Base-by-base conservation (phyloP, 78 protist species). In the Dictyostelium purpureum region DNA sequence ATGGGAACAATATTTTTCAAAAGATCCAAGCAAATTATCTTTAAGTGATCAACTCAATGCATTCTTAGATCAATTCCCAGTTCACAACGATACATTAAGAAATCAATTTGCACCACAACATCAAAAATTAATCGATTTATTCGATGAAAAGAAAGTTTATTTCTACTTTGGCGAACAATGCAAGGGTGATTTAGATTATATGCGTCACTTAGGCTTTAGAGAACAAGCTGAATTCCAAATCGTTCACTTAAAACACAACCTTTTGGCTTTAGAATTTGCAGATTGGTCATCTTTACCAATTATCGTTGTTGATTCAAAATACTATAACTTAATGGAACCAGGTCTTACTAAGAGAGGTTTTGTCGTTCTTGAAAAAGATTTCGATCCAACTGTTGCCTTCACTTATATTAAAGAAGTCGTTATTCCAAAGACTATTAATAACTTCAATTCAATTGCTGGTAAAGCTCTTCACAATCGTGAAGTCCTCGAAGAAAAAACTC, bases 211-310 rank as follows among this genome's bases (percentile, higher is more conserved):
- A 0, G 79, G 79, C 11, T 37, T 43, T 2, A 42, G 92, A 37
- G 77, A 85, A 18, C 42, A 47, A 14, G 82, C 75, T 9, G 82
- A 85, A n/a, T 19, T 38, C 33, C 77, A 85, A 73, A 42, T 85
- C 45, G 14, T 74, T 24, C 92, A 85, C 42, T 24, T 85, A 31
- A 70, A 73, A 56, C 26, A 57, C 1, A 28, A 85, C 26, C 71
- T 85, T 4, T 24, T 54, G 31, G 59, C 82, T 16, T 47, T 85
- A 35, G 92, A 85, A 45, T 85, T 19, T 43, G n/a, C 26, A 33
- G 63, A 70, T 6, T 85, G 92, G 92, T 12, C n/a, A 24, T 18
- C 28, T 12, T 66, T 85, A 26, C 92, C 92, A 52, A 85, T 85
- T 38, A 18, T 75, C 21, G 73, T 85, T 14, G 51, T 79, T 19